phyloP scores from a whole-genome alignment of 2,329 filamentous ascomycete species.

The Pseudocercospora eumusae region DNA sequence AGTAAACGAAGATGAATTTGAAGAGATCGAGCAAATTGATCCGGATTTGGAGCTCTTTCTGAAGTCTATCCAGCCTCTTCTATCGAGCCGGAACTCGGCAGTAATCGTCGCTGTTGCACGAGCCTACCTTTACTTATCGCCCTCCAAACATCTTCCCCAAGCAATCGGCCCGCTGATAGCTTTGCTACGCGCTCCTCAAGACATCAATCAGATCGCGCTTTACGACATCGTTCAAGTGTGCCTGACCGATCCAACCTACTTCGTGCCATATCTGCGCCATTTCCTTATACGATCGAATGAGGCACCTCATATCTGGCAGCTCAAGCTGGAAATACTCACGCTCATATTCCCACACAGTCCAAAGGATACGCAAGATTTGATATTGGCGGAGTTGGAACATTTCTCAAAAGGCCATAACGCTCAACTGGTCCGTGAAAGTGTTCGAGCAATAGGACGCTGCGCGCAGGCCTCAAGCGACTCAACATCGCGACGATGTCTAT shows the following conservation, averaged over 20 bases:
- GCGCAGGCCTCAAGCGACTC: slow-evolving; percentile 70
- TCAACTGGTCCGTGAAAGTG: slow-evolving; percentile 80
- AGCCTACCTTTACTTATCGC: slow-evolving; percentile 82
- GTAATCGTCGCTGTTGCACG: slow-evolving; percentile 86
- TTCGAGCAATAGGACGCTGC: slow-evolving; percentile 89
- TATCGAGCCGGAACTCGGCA: slow-evolving; percentile 90
- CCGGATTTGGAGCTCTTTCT: slow-evolving; percentile 81
- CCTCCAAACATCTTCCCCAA: slow-evolving; percentile 69
- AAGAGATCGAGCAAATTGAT: slow-evolving; percentile 66
- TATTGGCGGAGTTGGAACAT: slow-evolving; percentile 90
- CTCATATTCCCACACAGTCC: slow-evolving; percentile 85
- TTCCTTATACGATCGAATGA: slow-evolving; percentile 85
- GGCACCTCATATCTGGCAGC: slow-evolving; percentile 76
- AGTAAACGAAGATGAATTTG: slow-evolving; percentile 50
- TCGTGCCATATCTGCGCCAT: slow-evolving; percentile 83
- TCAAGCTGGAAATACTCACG: slow-evolving; percentile 89
- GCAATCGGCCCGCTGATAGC: slow-evolving; percentile 84
- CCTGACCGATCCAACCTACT: slow-evolving; percentile 71
- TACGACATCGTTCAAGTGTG: slow-evolving; percentile 96
- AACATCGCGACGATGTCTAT: slow-evolving; percentile 76
- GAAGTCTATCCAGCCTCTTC: slow-evolving; percentile 74
- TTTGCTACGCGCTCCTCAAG: slow-evolving; percentile 77
- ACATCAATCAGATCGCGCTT: slow-evolving; percentile 85
- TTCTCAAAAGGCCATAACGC: slow-evolving; percentile 77
- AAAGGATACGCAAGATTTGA: slow-evolving; percentile 74